Conservation (phyloP, 768 basidiomycete genomes). For the Hypholoma sublateritium region DNA sequence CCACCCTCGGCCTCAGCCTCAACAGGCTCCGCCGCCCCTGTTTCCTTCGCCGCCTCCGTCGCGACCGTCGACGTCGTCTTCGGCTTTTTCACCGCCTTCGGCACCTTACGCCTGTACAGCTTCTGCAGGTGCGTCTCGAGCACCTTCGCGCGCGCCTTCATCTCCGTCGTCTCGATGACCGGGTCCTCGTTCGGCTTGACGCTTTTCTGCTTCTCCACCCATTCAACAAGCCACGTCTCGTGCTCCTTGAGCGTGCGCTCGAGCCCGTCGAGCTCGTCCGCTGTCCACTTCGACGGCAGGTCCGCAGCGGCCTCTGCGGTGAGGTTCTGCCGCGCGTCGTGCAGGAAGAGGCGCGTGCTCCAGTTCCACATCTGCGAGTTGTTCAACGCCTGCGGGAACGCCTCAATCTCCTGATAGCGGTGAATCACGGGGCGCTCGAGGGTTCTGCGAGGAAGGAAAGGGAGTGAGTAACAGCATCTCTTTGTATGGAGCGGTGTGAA, state of each 20-base stretch:
- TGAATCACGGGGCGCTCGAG: conserved; percentile 81
- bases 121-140: conserved; percentile 75
- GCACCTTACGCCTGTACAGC: conserved; percentile 65
- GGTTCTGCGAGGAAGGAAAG: conserved; percentile 39
- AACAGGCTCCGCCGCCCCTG: conserved; percentile 6
- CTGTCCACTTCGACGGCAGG: conserved; percentile 77
- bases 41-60: conserved; percentile 18
- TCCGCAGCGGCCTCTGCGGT: conserved; percentile 62
- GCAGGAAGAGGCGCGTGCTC: conserved; percentile 84
- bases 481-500: neutral
- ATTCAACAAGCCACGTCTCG: conserved; percentile 79
- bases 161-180: conserved; percentile 81
- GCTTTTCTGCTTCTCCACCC: conserved; percentile 80
- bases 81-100: conserved; percentile 56
- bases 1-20: conserved; percentile 15
- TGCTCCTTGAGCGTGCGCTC: conserved; percentile 77
- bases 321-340: conserved; percentile 73
- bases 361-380: conserved; percentile 87
- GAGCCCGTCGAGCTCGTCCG: conserved; percentile 80
- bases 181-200: conserved; percentile 79
- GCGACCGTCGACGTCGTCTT: conserved; percentile 31
- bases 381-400: conserved; percentile 81
- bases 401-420: conserved; percentile 87
- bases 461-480: neutral
- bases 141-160: conserved; percentile 79